Conservation (phyloP, 805 yeast species). For the Starmerella stigmatis region DNA sequence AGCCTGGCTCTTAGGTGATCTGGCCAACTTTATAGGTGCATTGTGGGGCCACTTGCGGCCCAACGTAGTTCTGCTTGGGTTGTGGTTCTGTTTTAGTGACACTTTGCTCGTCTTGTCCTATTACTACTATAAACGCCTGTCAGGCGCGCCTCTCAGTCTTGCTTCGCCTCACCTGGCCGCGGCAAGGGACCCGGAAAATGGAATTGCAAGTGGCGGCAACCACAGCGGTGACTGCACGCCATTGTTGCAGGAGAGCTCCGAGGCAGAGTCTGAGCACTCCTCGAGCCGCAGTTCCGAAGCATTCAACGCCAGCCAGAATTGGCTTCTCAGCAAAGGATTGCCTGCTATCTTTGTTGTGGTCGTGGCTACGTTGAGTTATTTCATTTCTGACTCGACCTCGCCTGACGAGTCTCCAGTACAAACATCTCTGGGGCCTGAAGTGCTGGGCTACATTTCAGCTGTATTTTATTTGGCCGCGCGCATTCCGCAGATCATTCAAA, state of each 20-base stretch:
- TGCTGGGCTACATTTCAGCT: conserved; percentile 64
- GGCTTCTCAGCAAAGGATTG: conserved; percentile 35
- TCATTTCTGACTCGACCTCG: conserved; percentile 33
- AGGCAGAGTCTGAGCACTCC: background rate
- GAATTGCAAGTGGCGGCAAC: background rate
- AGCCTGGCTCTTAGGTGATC: conserved; percentile 65
- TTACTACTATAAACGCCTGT: conserved; percentile 39
- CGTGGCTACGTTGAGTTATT: conserved; percentile 54
- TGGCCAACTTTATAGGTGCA: conserved; percentile 57
- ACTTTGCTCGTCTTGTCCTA: conserved; percentile 46
- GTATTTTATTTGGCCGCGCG: conserved; percentile 59
- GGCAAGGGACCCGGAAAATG: background rate
- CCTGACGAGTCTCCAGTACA: conserved; percentile 20
- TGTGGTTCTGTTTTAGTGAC: conserved; percentile 72
- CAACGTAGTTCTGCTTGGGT: conserved; percentile 56
- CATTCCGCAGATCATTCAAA: conserved; percentile 78
- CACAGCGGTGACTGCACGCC: conserved; percentile 18
- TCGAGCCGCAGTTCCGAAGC: conserved; percentile 19
- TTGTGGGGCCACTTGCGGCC: conserved; percentile 62
- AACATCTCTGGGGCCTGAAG: conserved; percentile 50
- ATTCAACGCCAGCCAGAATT: conserved; percentile 20
- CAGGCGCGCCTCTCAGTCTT: background rate
- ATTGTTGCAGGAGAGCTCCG: conserved; percentile 28
- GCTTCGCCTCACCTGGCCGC: background rate
- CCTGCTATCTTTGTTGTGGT: conserved; percentile 53